These are phyloP conservation scores for Trypanosoma lewisi DNA, from an alignment of 208 protist genomes.

Conservation along the genomic window DNA sequence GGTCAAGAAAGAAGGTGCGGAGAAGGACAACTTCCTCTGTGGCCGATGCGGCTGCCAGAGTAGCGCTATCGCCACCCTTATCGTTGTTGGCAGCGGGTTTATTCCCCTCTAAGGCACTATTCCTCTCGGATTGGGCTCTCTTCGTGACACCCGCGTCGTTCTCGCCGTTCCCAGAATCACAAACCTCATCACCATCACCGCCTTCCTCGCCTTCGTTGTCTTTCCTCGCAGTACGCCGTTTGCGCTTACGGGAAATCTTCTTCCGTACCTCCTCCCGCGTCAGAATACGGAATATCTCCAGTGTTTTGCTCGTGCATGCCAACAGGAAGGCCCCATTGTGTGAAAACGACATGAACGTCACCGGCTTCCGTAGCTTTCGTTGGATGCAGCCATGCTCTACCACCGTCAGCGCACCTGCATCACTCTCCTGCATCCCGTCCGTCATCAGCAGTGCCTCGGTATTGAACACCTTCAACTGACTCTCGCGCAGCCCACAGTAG, in stretches of 20 bases:
- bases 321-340: slow-evolving; percentile 64
- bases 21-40: slow-evolving; percentile 68
- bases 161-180: not conserved
- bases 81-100: not conserved
- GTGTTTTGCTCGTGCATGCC: slow-evolving; percentile 79
- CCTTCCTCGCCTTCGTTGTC: slow-evolving; percentile 17
- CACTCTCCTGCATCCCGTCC: slow-evolving; percentile 1
- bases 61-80: not conserved
- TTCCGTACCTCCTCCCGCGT: slow-evolving; percentile 67
- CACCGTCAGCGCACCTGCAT: slow-evolving; percentile 18
- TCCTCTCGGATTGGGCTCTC: slow-evolving; percentile 18
- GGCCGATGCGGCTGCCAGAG: slow-evolving; percentile 34
- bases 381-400: slow-evolving; percentile 65
- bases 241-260: slow-evolving; percentile 71
- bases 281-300: slow-evolving; percentile 81
- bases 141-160: slow-evolving; percentile 17
- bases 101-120: slow-evolving; percentile 25
- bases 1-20: slow-evolving; percentile 77
- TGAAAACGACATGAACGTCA: slow-evolving; percentile 71
- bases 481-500: slow-evolving; percentile 86
- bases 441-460: slow-evolving; percentile 39
- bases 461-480: slow-evolving; percentile 85
- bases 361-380: slow-evolving; percentile 81
- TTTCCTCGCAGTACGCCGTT: slow-evolving; percentile 43
- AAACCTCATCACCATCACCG: slow-evolving; percentile 21